A percentile compares a stretch with the other conserved stretches of the same genome.
phyloP scores from a whole-genome alignment of 192 early-diverging fungal genomes.

The Thoreauomyces humboldtii region DNA sequence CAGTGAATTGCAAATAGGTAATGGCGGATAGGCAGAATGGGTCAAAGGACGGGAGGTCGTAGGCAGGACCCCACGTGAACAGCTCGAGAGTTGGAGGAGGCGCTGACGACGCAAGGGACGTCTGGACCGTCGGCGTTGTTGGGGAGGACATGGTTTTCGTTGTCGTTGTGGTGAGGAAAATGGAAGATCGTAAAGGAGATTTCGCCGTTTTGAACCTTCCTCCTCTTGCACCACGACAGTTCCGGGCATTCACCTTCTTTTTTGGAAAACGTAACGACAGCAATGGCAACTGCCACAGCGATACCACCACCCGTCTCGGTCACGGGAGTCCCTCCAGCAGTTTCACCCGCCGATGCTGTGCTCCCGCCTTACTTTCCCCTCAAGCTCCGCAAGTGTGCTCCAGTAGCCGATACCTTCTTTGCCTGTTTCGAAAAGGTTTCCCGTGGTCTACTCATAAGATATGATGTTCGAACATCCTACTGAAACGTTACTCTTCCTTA shows the following conservation, averaged over 20 bases:
- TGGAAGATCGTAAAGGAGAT: no score
- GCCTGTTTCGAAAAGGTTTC: slow-evolving; percentile 45
- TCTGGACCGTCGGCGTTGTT: no score
- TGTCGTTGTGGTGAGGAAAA: no score
- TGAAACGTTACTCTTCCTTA: not conserved
- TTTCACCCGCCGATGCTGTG: not conserved
- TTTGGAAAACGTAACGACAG: no score
- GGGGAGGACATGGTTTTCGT: no score
- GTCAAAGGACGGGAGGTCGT: slow-evolving; percentile 66
- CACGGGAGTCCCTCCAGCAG: no score
- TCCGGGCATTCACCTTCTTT: no score
- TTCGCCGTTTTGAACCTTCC: no score
- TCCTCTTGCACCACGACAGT: no score
- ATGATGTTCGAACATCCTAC: not conserved
- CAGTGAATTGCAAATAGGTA: slow-evolving; percentile 57
- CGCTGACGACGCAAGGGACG: no score
- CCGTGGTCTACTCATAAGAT: not conserved
- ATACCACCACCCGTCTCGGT: no score
- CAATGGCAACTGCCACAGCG: no score
- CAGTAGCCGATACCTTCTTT: slow-evolving; percentile 48
- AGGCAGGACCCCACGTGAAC: slow-evolving; percentile 68
- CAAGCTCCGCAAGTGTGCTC: slow-evolving; percentile 46
- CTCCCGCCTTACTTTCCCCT: slow-evolving; percentile 54
- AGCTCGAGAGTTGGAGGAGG: slow-evolving; percentile 46
- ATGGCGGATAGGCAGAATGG: slow-evolving; percentile 63